Percentiles rank a stretch among this genome's conserved stretches.
Evolutionary conservation across 768 basidiomycete species (phyloP).

Genomic region (Lactifluus hygrophoroides): DNA sequence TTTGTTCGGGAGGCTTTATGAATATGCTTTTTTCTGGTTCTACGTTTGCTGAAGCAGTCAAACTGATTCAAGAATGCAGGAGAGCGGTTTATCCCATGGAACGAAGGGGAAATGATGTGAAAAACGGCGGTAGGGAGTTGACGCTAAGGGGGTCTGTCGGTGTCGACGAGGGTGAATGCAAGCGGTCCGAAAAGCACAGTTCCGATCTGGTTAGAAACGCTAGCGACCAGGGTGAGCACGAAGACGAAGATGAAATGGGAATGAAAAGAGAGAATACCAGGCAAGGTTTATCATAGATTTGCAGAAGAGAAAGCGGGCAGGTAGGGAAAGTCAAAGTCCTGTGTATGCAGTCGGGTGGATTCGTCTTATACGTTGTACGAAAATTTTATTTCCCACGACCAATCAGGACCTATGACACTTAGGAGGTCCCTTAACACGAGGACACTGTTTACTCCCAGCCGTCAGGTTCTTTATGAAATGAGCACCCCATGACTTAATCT

Average conservation of each 20-base stretch:
- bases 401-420: too few relatives aligned
- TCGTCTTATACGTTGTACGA: neutral
- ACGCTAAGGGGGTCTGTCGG: conserved; percentile 73
- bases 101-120: neutral
- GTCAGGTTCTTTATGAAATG: too few relatives aligned
- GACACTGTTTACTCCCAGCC: too few relatives aligned
- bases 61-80: conserved; percentile 32
- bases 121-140: neutral
- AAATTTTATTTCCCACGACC: conserved; percentile 6
- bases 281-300: conserved; percentile 23
- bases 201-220: conserved; percentile 31
- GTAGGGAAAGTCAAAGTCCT: neutral
- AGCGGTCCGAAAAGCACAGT: conserved; percentile 57
- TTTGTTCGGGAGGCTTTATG: conserved; percentile 11
- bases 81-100: conserved; percentile 39
- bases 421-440: too few relatives aligned
- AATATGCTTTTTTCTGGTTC: conserved; percentile 13
- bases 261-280: conserved; percentile 13
- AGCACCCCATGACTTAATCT: too few relatives aligned
- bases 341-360: neutral
- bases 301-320: conserved; percentile 4
- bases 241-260: neutral
- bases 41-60: conserved; percentile 29
- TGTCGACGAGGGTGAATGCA: conserved; percentile 49
- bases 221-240: conserved; percentile 15